These are phyloP conservation scores for Penicillium sp. DNA, from an alignment of 2,329 filamentous ascomycete genomes.

Conservation along the genomic window DNA sequence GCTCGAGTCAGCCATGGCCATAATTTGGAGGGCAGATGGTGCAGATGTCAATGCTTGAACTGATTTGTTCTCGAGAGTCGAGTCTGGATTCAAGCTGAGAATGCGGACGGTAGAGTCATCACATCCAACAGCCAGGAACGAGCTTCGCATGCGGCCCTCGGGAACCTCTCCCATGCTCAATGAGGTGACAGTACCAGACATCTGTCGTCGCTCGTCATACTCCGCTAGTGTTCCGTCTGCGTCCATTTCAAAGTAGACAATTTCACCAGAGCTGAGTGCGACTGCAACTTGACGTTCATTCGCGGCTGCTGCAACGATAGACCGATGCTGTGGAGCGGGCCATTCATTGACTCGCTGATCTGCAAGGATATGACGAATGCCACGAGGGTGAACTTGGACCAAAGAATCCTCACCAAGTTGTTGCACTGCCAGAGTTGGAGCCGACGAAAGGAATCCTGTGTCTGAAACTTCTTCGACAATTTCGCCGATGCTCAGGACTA, in stretches of 20 bases:
- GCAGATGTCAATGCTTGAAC: slow-evolving; percentile 90
- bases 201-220: slow-evolving; percentile 91
- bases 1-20: slow-evolving; percentile 92
- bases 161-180: slow-evolving; percentile 92
- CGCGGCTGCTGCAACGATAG: slow-evolving; percentile 89
- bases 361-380: slow-evolving; percentile 83
- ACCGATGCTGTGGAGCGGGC: slow-evolving; percentile 87
- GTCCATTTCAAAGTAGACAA: slow-evolving; percentile 98
- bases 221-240: slow-evolving; percentile 85
- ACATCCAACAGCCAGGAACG: slow-evolving; percentile 92
- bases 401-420: slow-evolving; percentile 90
- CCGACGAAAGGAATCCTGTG: slow-evolving; percentile 84
- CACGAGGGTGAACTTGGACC: slow-evolving; percentile 93
- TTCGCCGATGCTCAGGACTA: slow-evolving; percentile 93
- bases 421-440: slow-evolving; percentile 87
- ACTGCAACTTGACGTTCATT: slow-evolving; percentile 93
- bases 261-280: slow-evolving; percentile 90
- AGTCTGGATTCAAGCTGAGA: slow-evolving; percentile 82
- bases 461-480: slow-evolving; percentile 95
- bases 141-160: slow-evolving; percentile 81
- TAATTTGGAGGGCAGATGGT: slow-evolving; percentile 84
- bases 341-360: slow-evolving; percentile 82
- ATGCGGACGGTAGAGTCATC: slow-evolving; percentile 96
- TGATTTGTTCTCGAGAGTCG: slow-evolving; percentile 87
- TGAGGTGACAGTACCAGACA: slow-evolving; percentile 92